Evolutionary conservation across 2,329 filamentous ascomycete genomes (phyloP), one percentile per base, ranked within the genome.

Genomic region (Pseudogymnoascus sp.): DNA sequence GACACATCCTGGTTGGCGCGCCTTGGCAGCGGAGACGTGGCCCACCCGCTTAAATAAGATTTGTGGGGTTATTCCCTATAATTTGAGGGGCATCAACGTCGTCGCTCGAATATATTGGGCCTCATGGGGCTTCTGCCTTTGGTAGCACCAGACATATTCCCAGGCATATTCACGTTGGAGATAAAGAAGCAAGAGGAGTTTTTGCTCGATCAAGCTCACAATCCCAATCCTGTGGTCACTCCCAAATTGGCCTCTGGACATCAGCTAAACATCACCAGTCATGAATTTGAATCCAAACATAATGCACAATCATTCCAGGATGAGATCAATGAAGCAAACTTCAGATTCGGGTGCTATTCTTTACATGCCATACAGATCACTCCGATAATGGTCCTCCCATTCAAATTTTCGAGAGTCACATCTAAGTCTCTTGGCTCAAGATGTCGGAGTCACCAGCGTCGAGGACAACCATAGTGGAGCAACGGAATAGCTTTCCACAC

Each of bases 401-500:
- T 56, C n/a, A 33, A 19, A 56, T 56, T 8, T 24, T n/a, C 2
- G 26, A 16, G 47, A 33, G 47, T 29, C n/a, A 13, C n/a, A 33
- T 33, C 19, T 56, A 56, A 76, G 82, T 78, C 78, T 87, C 86
- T 79, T 91, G 87, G 80, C 82, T 88, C 74, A 99, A 86, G 80
- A 99, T 99, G 81, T 99, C 95, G 72, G 91, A 96, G 87, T 97
- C 90, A 87, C 93, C 95, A 77, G 93, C 92, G 81, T 99, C 95
- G 72, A 97, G 83, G 77, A 97, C 89, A 73, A 93, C 88, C 90
- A 99, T 96, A 80, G 93, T 96, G 72, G 91, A 93, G 87, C 91
- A 96, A 73, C 92, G 87, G 89, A 96, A 99, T 77, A 99, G 89
- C 85, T 97, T 97, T 85, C 95, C 95, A 82, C 93, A 97, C 72